These are phyloP conservation scores for Blastomyces silverae DNA, from an alignment of 2,329 filamentous ascomycete species.

Conservation along the genomic window DNA sequence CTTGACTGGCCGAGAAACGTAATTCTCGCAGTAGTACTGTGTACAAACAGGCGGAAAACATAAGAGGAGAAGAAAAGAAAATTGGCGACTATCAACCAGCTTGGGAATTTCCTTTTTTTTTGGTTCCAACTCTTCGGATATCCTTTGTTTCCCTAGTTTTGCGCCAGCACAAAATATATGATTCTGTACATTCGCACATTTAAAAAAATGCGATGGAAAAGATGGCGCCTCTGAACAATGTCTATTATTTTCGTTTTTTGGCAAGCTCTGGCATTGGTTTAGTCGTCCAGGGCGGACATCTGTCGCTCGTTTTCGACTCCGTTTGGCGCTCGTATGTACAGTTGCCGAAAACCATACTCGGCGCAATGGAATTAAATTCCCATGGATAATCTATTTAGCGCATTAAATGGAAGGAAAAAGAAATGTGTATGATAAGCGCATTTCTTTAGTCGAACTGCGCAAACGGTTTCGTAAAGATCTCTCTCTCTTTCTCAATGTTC, in stretches of 20 bases:
- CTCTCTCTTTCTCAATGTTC: not conserved
- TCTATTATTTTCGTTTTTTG: not conserved
- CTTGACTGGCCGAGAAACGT: not conserved
- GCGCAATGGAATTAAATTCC: not conserved
- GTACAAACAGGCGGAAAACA: not conserved
- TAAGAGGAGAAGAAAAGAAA: not conserved
- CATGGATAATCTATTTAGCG: not conserved
- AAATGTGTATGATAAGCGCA: not conserved
- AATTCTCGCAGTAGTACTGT: not conserved
- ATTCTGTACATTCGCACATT: not conserved
- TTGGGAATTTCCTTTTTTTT: not conserved
- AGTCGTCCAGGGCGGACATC: not conserved
- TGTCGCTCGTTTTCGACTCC: not conserved
- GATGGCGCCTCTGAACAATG: not conserved
- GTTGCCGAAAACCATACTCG: not conserved
- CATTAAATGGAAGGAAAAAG: not conserved
- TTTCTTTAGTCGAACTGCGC: not conserved
- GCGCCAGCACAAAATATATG: not conserved
- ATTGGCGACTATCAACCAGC: not conserved
- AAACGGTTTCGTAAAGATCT: constrained; percentile 6
- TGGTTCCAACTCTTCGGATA: not conserved
- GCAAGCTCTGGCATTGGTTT: not conserved
- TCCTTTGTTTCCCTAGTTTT: not conserved
- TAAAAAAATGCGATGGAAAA: not conserved
- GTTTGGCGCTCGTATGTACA: not conserved